Evolutionary conservation across 306 rosid species (phyloP).

Genomic region (Sindora glabra): DNA sequence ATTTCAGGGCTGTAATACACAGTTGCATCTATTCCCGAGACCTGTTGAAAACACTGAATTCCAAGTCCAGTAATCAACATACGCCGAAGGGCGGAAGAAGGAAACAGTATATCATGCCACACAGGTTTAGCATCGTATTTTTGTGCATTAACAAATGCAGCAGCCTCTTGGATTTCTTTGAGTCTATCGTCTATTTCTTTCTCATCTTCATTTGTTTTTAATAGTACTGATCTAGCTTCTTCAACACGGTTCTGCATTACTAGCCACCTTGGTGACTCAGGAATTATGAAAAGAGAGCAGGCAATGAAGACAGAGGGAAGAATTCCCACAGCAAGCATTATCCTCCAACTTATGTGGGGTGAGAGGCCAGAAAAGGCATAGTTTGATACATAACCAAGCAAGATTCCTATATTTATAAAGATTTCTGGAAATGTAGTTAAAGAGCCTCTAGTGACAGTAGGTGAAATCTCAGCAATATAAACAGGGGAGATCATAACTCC

Average conservation of each 20-base stretch:
- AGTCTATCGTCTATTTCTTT: slow-evolving; percentile 70
- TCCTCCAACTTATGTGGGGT: slow-evolving; percentile 64
- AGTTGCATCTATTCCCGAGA: slow-evolving; percentile 76
- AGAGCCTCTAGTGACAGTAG: slow-evolving; percentile 55
- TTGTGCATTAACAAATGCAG: slow-evolving; percentile 34
- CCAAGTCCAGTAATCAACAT: slow-evolving; percentile 74
- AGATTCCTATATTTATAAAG: slow-evolving; percentile 59
- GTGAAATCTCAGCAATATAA: slow-evolving; percentile 79
- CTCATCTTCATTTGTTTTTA: slow-evolving; percentile 59
- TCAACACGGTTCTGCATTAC: slow-evolving; percentile 55
- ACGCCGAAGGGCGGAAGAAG: slow-evolving; percentile 48
- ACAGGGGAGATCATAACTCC: slow-evolving; percentile 71
- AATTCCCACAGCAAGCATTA: slow-evolving; percentile 82
- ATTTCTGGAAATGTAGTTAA: slow-evolving; percentile 80
- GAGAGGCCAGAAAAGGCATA: slow-evolving; percentile 69
- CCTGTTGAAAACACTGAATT: slow-evolving; percentile 77
- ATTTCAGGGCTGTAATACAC: slow-evolving; percentile 79
- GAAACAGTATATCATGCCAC: slow-evolving; percentile 48
- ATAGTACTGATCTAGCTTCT: slow-evolving; percentile 64
- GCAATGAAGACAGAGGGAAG: slow-evolving; percentile 67
- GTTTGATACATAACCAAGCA: slow-evolving; percentile 74
- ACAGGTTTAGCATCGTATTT: slow-evolving; percentile 50
- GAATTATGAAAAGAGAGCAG: slow-evolving; percentile 66
- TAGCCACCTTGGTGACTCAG: slow-evolving; percentile 86
- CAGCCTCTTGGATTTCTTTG: slow-evolving; percentile 57